Evolutionary conservation across 441 rosid species (phyloP), one percentile per base, ranked within the genome.

Genomic region (Viola pubescens): DNA sequence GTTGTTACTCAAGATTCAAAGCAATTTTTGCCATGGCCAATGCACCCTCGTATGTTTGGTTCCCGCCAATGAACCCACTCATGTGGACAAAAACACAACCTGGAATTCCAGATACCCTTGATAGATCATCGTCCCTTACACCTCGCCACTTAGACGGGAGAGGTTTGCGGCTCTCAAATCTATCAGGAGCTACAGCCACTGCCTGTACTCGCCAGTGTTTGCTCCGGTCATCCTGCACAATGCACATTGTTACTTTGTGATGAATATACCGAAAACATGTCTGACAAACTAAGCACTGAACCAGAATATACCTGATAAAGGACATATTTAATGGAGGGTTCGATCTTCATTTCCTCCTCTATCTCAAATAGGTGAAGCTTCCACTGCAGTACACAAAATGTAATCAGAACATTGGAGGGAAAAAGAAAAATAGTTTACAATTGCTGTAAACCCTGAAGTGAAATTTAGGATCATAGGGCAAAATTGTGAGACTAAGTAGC

Each of bases 21-120:
- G 89, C 87, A 7, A 68, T 70, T 70, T 69, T 72, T 53, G 98
- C 96, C 97, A 94, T 84, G 16, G 83, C 75, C 45, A 94, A 54
- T 13, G 89, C 92, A 3, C 98, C 98, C 5, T 79, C 92, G 3
- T 68, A 84, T 19, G 78, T 77, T 62, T 72, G 76, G 73, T 86
- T 89, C 64, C 95, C 92, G 5, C 97, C 98, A 0, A 86, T 84
- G 74, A 92, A 92, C 10, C 99, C 96, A 6, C 95, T 85, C 94
- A 90, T 86, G 68, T 88, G 96, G 70, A 85, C 89, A 52, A 90
- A 94, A 38, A 90, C 95, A 56, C 96, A 79, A 26, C 84, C 84
- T 0, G 88, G 77, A 58, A 94, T 84, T 65, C 82, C 82, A 9
- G 88, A 72, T 60, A 64, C 83, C 56, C 71, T 72, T 10, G 96